Evolutionary conservation across 2,329 filamentous ascomycete species (phyloP).

Genomic region (Spiromastix sp.): DNA sequence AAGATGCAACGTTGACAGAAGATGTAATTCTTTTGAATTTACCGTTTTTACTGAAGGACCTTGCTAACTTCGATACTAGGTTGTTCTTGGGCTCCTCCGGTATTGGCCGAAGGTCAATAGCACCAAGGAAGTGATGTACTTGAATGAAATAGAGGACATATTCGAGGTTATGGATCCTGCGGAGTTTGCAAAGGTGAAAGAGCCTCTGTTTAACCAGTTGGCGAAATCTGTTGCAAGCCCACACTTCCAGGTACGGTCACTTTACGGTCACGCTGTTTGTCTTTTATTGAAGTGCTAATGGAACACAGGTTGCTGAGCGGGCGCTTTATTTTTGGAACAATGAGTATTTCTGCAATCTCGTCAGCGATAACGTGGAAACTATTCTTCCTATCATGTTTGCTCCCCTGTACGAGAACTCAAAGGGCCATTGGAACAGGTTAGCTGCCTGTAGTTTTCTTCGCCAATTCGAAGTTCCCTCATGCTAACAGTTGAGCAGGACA

Average conservation of each 20-base stretch:
- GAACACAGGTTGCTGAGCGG: slow-evolving; percentile 70
- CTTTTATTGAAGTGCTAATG: slow-evolving; percentile 11
- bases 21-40: slow-evolving; percentile 55
- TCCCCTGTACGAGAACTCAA: slow-evolving; percentile 95
- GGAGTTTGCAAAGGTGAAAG: slow-evolving; percentile 97
- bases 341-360: slow-evolving; percentile 98
- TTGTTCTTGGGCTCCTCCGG: slow-evolving; percentile 83
- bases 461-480: slow-evolving; percentile 7
- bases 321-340: slow-evolving; percentile 99
- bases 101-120: slow-evolving; percentile 99
- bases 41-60: too few relatives aligned
- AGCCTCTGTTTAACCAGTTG: slow-evolving; percentile 91
- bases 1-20: slow-evolving; percentile 93
- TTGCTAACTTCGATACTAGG: slow-evolving; percentile 38
- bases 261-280: not conserved
- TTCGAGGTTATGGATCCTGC: slow-evolving; percentile 99
- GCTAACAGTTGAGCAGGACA: slow-evolving; percentile 49
- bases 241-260: slow-evolving; percentile 66
- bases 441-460: slow-evolving; percentile 16
- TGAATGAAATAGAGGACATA: slow-evolving; percentile 98
- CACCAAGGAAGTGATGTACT: slow-evolving; percentile 99
- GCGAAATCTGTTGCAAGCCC: slow-evolving; percentile 97
- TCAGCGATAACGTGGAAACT: slow-evolving; percentile 97
- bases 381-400: slow-evolving; percentile 99
- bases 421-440: slow-evolving; percentile 97